Evolutionary conservation across 257 asterid species (phyloP).

Genomic region (Solanum sejunctum): DNA sequence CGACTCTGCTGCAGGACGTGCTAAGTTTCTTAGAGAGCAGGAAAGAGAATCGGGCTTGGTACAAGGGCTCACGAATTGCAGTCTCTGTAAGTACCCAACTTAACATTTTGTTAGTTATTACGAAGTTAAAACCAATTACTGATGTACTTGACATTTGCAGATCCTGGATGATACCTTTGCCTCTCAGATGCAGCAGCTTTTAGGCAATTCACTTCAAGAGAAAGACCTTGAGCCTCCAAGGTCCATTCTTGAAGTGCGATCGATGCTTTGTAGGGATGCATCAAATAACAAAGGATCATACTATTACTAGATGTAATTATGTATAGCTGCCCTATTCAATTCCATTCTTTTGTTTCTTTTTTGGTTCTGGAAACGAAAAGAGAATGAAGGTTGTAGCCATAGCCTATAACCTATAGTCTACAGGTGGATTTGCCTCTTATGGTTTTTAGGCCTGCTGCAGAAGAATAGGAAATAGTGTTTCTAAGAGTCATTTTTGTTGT

Average conservation of each 20-base stretch:
- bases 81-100: slow-evolving; percentile 29
- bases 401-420: background rate
- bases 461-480: background rate
- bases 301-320: slow-evolving; percentile 5
- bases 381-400: background rate
- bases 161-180: slow-evolving; percentile 37
- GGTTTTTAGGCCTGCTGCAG: background rate
- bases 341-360: background rate
- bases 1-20: slow-evolving; percentile 16
- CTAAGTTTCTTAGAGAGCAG: slow-evolving; percentile 36
- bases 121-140: background rate
- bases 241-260: slow-evolving; percentile 35
- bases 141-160: slow-evolving; percentile 8
- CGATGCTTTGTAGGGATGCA: slow-evolving; percentile 35
- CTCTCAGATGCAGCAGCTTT: slow-evolving; percentile 41
- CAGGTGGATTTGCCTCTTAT: background rate
- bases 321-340: background rate
- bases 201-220: slow-evolving; percentile 34
- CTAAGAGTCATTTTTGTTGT: background rate
- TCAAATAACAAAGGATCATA: slow-evolving; percentile 20
- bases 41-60: slow-evolving; percentile 46
- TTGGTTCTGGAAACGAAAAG: background rate
- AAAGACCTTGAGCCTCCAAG: slow-evolving; percentile 38
- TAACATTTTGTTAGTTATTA: background rate
- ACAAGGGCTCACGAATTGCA: slow-evolving; percentile 35